Conservation (phyloP, 495 filamentous ascomycete genomes). For the Annulohypoxylon moriforme region DNA sequence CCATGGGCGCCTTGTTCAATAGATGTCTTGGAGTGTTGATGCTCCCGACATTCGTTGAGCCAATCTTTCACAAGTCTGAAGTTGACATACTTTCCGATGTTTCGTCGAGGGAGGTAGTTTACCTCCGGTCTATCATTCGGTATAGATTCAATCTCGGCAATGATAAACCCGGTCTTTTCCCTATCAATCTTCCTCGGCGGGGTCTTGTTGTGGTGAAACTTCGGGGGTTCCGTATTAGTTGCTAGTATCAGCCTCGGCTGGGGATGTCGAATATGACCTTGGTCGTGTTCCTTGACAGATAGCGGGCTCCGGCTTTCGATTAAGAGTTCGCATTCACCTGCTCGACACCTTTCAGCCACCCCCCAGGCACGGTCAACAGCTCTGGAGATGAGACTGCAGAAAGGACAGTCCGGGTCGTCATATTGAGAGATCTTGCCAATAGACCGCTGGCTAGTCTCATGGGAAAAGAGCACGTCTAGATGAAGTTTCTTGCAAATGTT, state of each 20-base stretch:
- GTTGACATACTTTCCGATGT: background rate
- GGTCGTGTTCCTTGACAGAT: slow-evolving; percentile 6
- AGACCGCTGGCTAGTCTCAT: background rate
- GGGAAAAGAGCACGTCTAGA: background rate
- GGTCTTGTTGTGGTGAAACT: background rate
- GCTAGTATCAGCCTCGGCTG: slow-evolving; percentile 2
- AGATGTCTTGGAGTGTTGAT: background rate
- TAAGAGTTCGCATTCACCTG: background rate
- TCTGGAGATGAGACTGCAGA: background rate
- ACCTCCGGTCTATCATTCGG: background rate
- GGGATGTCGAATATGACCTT: background rate
- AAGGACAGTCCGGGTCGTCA: background rate
- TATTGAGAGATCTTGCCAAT: background rate
- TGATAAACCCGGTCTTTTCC: background rate
- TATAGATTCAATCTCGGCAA: background rate
- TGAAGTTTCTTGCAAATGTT: background rate
- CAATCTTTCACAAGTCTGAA: background rate
- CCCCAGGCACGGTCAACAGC: background rate
- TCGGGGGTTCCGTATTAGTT: background rate
- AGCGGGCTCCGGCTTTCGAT: slow-evolving; percentile 16
- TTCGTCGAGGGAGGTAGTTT: background rate
- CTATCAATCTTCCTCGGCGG: background rate
- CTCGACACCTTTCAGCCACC: background rate
- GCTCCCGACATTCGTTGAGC: background rate
- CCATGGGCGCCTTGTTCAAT: background rate